A percentile compares a stretch with the other conserved stretches of the same genome.
phyloP scores from a whole-genome alignment of 768 basidiomycete genomes.

The Phlegmacium glaucopus region DNA sequence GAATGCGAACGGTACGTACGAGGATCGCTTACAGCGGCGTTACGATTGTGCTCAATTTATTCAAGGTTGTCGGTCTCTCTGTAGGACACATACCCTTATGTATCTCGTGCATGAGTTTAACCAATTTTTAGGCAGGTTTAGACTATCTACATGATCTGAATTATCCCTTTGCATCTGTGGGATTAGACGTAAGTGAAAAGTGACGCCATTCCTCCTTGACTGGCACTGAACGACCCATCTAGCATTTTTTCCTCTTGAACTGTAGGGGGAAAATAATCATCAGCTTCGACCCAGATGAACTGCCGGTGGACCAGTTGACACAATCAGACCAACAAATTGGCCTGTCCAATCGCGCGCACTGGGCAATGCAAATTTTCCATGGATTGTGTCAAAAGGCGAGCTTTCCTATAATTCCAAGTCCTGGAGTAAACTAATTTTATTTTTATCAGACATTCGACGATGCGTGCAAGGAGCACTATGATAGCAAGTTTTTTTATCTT shows the following conservation, averaged over 20 bases:
- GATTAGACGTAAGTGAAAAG: neutral
- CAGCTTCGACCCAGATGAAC: slow-evolving; percentile 2
- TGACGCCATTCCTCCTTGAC: neutral
- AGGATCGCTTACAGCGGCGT: neutral
- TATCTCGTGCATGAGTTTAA: neutral
- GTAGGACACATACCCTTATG: neutral
- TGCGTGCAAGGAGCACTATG: slow-evolving; percentile 5
- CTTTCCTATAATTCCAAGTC: neutral
- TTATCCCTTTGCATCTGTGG: slow-evolving; percentile 4
- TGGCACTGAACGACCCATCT: neutral
- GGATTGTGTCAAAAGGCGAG: slow-evolving; percentile 3
- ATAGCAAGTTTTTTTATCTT: neutral
- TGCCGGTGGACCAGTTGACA: neutral
- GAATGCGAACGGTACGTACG: slow-evolving; percentile 2
- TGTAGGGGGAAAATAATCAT: slow-evolving; percentile 1
- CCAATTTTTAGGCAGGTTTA: neutral
- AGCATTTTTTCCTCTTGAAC: slow-evolving; percentile 7
- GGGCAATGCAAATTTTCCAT: slow-evolving; percentile 1
- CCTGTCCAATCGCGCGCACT: neutral
- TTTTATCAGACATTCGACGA: slow-evolving; percentile 4
- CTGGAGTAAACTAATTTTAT: neutral
- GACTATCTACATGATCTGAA: slow-evolving; percentile 4
- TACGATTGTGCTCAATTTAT: neutral
- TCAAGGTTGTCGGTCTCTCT: slow-evolving; percentile 5
- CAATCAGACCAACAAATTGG: neutral